These are phyloP conservation scores for Fusarium devonianum DNA, from an alignment of 2,329 filamentous ascomycete species.

Conservation along the genomic window DNA sequence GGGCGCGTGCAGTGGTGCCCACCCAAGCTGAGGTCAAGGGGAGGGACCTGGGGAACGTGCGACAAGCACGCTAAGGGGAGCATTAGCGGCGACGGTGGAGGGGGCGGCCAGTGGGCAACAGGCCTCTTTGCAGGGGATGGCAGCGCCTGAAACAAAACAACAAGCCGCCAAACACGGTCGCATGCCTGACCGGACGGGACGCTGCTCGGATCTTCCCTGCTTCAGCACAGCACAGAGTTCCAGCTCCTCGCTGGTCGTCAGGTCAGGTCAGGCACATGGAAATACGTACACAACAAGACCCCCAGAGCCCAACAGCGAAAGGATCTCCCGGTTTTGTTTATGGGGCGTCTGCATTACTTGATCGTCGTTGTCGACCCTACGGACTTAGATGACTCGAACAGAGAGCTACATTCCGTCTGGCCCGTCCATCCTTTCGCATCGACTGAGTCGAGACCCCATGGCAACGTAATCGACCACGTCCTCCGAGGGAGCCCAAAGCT, in stretches of 20 bases:
- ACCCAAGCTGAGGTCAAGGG: too few species aligned
- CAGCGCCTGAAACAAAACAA: constrained; percentile 34
- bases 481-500: too few species aligned
- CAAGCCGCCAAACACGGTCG: constrained; percentile 17
- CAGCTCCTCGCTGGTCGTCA: not conserved
- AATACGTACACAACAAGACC: not conserved
- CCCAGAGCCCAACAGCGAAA: not conserved
- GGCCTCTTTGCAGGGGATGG: not conserved
- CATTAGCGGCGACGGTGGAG: constrained; percentile 19
- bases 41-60: constrained; percentile 7
- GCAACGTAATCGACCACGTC: too few species aligned
- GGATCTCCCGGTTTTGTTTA: not conserved
- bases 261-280: constrained; percentile 6
- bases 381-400: not conserved
- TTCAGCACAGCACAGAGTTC: too few species aligned
- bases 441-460: too few species aligned
- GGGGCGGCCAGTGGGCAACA: constrained; percentile 11
- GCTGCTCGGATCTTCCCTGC: not conserved
- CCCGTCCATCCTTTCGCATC: too few species aligned
- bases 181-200: constrained; percentile 14
- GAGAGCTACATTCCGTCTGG: too few species aligned
- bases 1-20: too few species aligned
- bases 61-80: constrained; percentile 10
- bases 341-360: constrained; percentile 7
- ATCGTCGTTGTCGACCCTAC: constrained; percentile 1